Conservation (phyloP, 352 stramenopile species). For the Globisporangium lucens region DNA sequence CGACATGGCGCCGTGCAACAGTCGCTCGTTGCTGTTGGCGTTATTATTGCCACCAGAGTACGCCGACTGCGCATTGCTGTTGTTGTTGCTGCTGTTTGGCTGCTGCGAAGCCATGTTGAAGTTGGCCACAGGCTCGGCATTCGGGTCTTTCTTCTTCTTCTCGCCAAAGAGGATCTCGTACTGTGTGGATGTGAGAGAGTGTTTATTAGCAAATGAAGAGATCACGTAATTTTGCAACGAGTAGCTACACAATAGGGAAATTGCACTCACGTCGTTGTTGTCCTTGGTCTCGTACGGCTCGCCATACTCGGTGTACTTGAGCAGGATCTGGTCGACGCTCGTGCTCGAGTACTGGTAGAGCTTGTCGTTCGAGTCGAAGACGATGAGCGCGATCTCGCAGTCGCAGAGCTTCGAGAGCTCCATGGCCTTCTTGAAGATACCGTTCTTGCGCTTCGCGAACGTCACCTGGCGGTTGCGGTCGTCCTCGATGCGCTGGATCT, state of each 20-base stretch:
- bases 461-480: slow-evolving; percentile 84
- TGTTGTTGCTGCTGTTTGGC: slow-evolving; percentile 8
- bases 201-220: background rate
- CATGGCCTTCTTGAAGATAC: slow-evolving; percentile 88
- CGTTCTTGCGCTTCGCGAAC: slow-evolving; percentile 82
- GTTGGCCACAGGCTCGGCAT: slow-evolving; percentile 29
- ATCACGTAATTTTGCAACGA: background rate
- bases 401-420: slow-evolving; percentile 85
- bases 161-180: slow-evolving; percentile 85
- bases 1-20: slow-evolving; percentile 21
- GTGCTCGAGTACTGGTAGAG: slow-evolving; percentile 84
- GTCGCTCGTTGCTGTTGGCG: slow-evolving; percentile 19
- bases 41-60: slow-evolving; percentile 26
- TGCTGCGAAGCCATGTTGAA: slow-evolving; percentile 26
- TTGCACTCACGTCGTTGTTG: slow-evolving; percentile 72
- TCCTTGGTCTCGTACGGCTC: slow-evolving; percentile 82
- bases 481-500: slow-evolving; percentile 86
- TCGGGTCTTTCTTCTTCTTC: slow-evolving; percentile 70
- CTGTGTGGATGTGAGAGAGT: slow-evolving; percentile 22
- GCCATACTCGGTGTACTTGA: slow-evolving; percentile 86
- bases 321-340: slow-evolving; percentile 77
- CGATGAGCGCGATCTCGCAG: slow-evolving; percentile 83
- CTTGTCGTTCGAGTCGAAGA: slow-evolving; percentile 87
- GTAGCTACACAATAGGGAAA: background rate
- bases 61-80: slow-evolving; percentile 20